Percentiles rank a stretch among this genome's conserved stretches.
phyloP scores from a whole-genome alignment of 768 basidiomycete genomes.

The Coprinopsis sp. region DNA sequence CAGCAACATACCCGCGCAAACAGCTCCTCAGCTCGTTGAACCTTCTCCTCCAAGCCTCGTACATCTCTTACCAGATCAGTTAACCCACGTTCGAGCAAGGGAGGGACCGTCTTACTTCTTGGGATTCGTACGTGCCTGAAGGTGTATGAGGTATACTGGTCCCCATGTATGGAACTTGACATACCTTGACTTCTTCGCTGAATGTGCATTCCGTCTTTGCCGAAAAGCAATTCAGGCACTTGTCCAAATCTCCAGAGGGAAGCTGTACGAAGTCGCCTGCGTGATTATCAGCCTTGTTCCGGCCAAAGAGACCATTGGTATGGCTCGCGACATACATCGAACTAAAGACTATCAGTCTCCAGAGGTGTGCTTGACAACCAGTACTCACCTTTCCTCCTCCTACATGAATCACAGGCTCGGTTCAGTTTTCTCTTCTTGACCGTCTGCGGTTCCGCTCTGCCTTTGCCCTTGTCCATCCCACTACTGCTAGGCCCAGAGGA shows the following conservation, averaged over 20 bases:
- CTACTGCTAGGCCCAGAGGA: not conserved
- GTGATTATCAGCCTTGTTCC: not conserved
- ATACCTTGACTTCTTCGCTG: constrained; percentile 61
- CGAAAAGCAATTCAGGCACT: constrained; percentile 64
- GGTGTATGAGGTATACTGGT: constrained; percentile 11
- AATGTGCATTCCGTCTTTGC: constrained; percentile 65
- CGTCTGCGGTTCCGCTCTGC: not conserved
- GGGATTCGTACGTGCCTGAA: not conserved
- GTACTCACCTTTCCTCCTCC: constrained; percentile 63
- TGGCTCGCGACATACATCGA: constrained; percentile 6
- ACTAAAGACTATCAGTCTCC: not conserved
- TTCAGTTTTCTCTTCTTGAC: constrained; percentile 55
- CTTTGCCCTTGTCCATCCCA: not conserved
- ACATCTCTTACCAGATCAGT: constrained; percentile 24
- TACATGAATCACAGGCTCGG: constrained; percentile 69
- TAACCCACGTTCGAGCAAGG: not conserved
- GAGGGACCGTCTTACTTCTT: constrained; percentile 4
- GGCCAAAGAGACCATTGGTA: not conserved
- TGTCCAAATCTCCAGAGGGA: constrained; percentile 20
- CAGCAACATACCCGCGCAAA: constrained; percentile 31
- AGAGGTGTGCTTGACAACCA: not conserved
- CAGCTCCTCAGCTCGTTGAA: constrained; percentile 58
- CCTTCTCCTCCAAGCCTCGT: constrained; percentile 52
- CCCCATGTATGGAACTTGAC: constrained; percentile 12
- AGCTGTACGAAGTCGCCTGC: constrained; percentile 10